Evolutionary conservation across 495 filamentous ascomycete species (phyloP), one percentile per base, ranked within the genome.

Genomic region (Haplographium delicatum): DNA sequence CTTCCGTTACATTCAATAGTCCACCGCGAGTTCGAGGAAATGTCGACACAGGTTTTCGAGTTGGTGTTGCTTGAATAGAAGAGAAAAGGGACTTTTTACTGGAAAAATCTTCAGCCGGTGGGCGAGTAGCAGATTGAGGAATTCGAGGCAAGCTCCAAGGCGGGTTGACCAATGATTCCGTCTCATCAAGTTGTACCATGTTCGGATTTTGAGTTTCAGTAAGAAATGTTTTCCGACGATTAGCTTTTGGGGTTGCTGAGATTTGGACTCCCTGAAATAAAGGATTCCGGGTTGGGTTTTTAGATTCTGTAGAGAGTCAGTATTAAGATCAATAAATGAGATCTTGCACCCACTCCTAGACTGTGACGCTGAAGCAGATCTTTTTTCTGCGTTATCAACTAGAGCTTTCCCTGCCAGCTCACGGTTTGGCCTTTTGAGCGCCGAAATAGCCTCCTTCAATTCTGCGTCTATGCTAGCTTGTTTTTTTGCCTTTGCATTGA

Each of bases 371-470:
- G 64, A 60, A 33, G 61, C 61, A 45, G 69, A 49, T 28, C 86
- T 75, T 59, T 78, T 81, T 53, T 86, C 84, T 8, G 80, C 80
- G 44, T 79, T 82, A 3, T 91, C 82, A 5, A 78, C 84, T 31
- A 89, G 71, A 42, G 84, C 82, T 56, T 82, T 82, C 10, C 81
- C 82, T 10, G 86, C 88, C 34, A 91, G 70, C 5, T 83, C 76
- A 47, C 93, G 77, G 60, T 96, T 95, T 4, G 93, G 93, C 64
- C 84, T 95, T 58, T 89, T 87, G 23, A 97, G 70, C 1, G 86
- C 74, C 9, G 78, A 71, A 50, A 97, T 96, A 10, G 91, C 93
- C 27, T 85, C 81, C 58, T 85, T 81, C 22, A 96, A 72, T 61
- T 96, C 87, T 50, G 83, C 82, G 50, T 94, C 84, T 5, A 95